A percentile compares a stretch with the other conserved stretches of the same genome.
phyloP scores from a whole-genome alignment of 805 yeast species.

The Myxozyma udenii region DNA sequence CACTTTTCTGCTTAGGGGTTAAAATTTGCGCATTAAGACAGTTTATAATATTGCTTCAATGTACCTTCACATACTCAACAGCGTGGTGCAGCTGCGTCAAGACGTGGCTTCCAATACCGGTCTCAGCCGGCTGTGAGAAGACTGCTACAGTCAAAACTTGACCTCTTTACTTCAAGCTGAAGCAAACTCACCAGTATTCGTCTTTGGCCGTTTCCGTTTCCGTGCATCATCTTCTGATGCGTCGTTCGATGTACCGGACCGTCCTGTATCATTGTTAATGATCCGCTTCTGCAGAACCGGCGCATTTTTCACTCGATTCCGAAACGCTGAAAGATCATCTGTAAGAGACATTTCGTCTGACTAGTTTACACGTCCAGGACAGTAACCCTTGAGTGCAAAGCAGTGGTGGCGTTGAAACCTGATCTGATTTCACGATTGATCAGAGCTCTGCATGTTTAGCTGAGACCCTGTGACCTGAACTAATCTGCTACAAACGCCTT shows the following conservation, averaged over 20 bases:
- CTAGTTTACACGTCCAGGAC: too few species aligned
- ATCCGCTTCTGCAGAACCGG: slow-evolving; percentile 44
- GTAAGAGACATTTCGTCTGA: slow-evolving; percentile 40
- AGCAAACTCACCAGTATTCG: slow-evolving; percentile 14
- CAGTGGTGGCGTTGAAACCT: too few species aligned
- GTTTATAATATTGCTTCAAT: slow-evolving; percentile 11
- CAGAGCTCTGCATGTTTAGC: too few species aligned
- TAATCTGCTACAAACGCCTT: too few species aligned
- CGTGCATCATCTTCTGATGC: slow-evolving; percentile 17
- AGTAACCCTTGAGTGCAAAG: too few species aligned
- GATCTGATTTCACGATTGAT: too few species aligned
- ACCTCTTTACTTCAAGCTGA: background rate
- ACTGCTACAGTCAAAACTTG: slow-evolving; percentile 14
- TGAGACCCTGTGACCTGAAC: too few species aligned
- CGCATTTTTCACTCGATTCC: slow-evolving; percentile 56
- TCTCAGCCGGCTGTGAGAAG: slow-evolving; percentile 40
- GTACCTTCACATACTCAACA: slow-evolving; percentile 76
- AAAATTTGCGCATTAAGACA: background rate
- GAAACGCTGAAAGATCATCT: slow-evolving; percentile 64
- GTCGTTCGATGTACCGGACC: slow-evolving; percentile 12
- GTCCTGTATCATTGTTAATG: background rate
- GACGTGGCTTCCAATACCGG: slow-evolving; percentile 54
- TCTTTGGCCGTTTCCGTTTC: slow-evolving; percentile 21
- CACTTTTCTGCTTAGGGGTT: slow-evolving; percentile 42
- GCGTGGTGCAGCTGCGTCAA: slow-evolving; percentile 88